Base-by-base conservation (phyloP, 257 asterid genomes). In the Solanum clarkiae region DNA sequence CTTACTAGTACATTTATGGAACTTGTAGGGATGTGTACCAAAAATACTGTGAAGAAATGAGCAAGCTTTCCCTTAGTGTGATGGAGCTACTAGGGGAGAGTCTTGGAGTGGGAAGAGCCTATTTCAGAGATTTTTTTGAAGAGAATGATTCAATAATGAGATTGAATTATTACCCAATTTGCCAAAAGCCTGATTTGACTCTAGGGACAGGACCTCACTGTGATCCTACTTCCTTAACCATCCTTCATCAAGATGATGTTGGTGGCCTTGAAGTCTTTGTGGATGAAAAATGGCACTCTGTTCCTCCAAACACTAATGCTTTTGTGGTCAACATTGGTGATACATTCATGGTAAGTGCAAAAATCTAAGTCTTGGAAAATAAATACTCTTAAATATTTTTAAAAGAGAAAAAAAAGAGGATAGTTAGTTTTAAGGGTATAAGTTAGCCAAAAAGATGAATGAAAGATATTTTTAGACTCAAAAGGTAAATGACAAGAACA, bases 171-270 rank as follows among this genome's bases (percentile, higher is more conserved):
- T 94, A 94, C 70, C 98, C 98, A 4, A 88, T 80, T 2, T 94
- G 97, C 83, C 93, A 90, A 88, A 85, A 90, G 68, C 94, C 98
- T 9, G 93, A 90, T 55, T 82, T 85, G 1, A 91, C 93, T 2
- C 93, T 94, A 16, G 98, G 98, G 36, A 94, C 98, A 1, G 97
- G 98, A 24, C 98, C 98, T 80, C 98, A 94, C 82, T 92, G 97
- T 84, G 98, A 94, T 86, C 97, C 98, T 3, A 91, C 96, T 8
- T 91, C 97, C 26, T 53, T 94, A 84, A 93, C 97, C 0, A 91
- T 94, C 56, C 98, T 94, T 63, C 97, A 93, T 77, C 97, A 93
- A 83, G 98, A 92, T 83, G 84, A 91, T 72, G 96, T 94, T n/a
- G 92, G 91, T 18, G 98, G 98, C 17, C 97, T 94, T 47, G 87